Percentiles rank a stretch among this genome's conserved stretches.
These are phyloP conservation scores for Hypericum androsaemum DNA, from an alignment of 345 rosid genomes.

Conservation along the genomic window DNA sequence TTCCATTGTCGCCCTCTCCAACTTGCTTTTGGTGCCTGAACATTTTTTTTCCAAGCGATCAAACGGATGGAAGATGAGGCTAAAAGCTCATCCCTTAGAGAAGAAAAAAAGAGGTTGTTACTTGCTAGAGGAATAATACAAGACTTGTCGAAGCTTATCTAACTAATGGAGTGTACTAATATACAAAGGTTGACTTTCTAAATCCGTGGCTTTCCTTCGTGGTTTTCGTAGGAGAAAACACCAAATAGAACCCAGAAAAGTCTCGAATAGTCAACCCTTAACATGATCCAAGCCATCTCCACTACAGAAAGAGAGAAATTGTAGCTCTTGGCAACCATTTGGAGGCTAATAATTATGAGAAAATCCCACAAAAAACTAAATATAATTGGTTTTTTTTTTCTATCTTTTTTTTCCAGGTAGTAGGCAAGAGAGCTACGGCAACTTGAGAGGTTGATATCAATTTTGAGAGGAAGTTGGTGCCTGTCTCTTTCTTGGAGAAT, in stretches of 20 bases:
- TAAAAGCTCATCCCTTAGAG: too few relatives aligned
- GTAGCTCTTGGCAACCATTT: constrained; percentile 16
- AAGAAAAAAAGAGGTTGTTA: too few relatives aligned
- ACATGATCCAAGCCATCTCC: constrained; percentile 27
- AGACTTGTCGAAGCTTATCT: background rate
- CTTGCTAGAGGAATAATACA: background rate
- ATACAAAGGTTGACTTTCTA: background rate
- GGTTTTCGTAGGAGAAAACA: constrained; percentile 33
- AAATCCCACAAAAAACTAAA: background rate
- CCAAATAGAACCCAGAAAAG: constrained; percentile 27
- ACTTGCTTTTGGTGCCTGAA: constrained; percentile 10
- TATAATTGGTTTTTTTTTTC: background rate
- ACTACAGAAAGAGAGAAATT: constrained; percentile 17
- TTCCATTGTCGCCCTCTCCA: constrained; percentile 12
- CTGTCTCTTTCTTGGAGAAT: too few relatives aligned
- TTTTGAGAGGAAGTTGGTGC: too few relatives aligned
- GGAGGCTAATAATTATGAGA: background rate
- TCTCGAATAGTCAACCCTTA: constrained; percentile 24
- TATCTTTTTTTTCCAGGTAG: background rate
- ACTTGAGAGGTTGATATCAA: too few relatives aligned
- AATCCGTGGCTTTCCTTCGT: constrained; percentile 30
- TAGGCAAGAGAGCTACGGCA: too few relatives aligned
- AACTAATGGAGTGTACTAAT: background rate
- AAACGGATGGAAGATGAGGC: background rate
- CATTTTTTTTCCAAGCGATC: constrained; percentile 14